Percentiles rank a stretch among this genome's conserved stretches.
phyloP scores from a whole-genome alignment of 2,329 filamentous ascomycete genomes.

The Niveomyces coronatus region DNA sequence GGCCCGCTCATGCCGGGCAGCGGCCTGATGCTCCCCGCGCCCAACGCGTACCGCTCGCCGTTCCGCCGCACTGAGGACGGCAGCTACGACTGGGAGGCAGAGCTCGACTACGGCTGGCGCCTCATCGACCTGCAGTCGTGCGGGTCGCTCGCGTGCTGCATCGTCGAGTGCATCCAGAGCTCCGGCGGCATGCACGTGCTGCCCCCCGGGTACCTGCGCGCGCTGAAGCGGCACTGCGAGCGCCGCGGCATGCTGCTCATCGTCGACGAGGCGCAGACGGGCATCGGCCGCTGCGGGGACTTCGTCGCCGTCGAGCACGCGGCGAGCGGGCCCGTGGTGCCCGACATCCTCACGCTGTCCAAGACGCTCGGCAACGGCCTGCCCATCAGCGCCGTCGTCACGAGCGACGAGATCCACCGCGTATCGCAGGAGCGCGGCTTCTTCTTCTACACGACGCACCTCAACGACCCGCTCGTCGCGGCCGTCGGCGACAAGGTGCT shows the following conservation, averaged over 20 bases:
- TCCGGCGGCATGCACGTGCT: slow-evolving; percentile 49
- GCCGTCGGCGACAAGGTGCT: slow-evolving; percentile 52
- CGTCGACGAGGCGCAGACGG: slow-evolving; percentile 52
- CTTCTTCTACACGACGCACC: slow-evolving; percentile 50
- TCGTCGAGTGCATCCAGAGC: slow-evolving; percentile 52
- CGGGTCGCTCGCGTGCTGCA: slow-evolving; percentile 52
- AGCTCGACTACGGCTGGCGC: slow-evolving; percentile 49
- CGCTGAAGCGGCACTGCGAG: slow-evolving; percentile 44
- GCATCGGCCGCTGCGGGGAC: slow-evolving; percentile 44
- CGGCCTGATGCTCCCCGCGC: slow-evolving; percentile 46
- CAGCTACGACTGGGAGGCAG: slow-evolving; percentile 51
- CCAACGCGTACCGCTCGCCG: slow-evolving; percentile 49
- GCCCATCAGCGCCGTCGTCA: slow-evolving; percentile 47
- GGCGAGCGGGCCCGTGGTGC: slow-evolving; percentile 38
- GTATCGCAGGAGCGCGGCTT: slow-evolving; percentile 38
- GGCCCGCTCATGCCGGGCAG: slow-evolving; percentile 44
- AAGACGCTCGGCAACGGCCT: slow-evolving; percentile 53
- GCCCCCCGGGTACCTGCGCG: slow-evolving; percentile 47
- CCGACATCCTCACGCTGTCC: slow-evolving; percentile 49
- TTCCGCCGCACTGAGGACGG: slow-evolving; percentile 49
- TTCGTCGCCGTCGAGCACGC: slow-evolving; percentile 51
- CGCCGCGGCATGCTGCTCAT: slow-evolving; percentile 49
- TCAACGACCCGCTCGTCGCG: slow-evolving; percentile 51
- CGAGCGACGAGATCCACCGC: slow-evolving; percentile 40
- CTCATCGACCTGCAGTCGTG: slow-evolving; percentile 49